Conservation (phyloP, 495 filamentous ascomycete genomes). For the Choiromyces venosus region DNA sequence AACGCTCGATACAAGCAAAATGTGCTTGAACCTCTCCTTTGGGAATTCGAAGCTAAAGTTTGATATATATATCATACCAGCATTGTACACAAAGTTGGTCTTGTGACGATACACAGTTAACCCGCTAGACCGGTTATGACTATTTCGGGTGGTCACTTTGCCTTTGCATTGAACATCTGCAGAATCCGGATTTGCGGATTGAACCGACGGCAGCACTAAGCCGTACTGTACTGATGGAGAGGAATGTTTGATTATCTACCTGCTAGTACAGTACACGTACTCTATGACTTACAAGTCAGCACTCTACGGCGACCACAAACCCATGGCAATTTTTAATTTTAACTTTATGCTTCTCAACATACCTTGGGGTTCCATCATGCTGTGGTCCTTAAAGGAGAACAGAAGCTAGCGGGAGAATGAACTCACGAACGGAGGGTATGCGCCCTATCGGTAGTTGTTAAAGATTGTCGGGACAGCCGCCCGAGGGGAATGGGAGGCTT, state of each 20-base stretch:
- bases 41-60: not conserved
- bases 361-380: not conserved
- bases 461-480: not conserved
- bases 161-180: not conserved
- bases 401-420: not conserved
- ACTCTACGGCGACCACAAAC: not conserved
- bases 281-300: not conserved
- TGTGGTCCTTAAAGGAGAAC: not conserved
- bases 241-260: not conserved
- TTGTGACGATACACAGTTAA: not conserved
- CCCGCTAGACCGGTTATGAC: not conserved
- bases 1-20: not conserved
- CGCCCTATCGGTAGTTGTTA: not conserved
- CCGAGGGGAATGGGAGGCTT: not conserved
- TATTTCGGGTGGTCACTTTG: not conserved
- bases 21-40: not conserved
- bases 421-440: not conserved
- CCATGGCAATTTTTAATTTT: not conserved
- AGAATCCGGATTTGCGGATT: not conserved
- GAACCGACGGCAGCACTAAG: not conserved
- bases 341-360: not conserved
- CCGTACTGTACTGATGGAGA: no score
- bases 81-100: not conserved
- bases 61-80: not conserved
- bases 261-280: no score